Conservation (phyloP, 371 early-diverging fungal genomes). For the Lichtheimia ornata region DNA sequence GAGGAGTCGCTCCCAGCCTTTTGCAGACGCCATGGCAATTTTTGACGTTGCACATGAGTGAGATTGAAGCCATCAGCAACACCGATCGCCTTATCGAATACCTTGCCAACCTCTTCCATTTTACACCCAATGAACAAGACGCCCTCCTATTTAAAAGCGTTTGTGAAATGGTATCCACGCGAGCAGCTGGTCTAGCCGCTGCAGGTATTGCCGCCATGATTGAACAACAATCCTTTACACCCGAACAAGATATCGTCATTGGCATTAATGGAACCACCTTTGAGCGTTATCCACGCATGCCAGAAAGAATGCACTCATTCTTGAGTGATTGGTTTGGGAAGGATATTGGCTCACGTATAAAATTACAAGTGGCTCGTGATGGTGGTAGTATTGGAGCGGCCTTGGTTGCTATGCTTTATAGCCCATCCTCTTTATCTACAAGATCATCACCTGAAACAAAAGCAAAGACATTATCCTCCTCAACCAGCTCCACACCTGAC, state of each 20-base stretch:
- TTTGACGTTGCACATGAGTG: conserved; percentile 71
- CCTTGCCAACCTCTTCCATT: neutral
- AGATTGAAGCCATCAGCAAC: conserved; percentile 27
- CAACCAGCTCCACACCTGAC: no score
- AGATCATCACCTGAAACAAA: no score
- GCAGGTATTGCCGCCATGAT: conserved; percentile 39
- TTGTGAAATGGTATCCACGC: conserved; percentile 27
- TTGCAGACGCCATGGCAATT: conserved; percentile 67
- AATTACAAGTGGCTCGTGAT: conserved; percentile 37
- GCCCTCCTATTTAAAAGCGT: conserved; percentile 28
- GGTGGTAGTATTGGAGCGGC: conserved; percentile 50
- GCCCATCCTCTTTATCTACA: neutral
- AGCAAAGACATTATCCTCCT: no score
- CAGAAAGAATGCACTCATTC: conserved; percentile 33
- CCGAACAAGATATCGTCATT: conserved; percentile 24
- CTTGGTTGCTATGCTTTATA: conserved; percentile 42
- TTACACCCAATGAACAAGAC: conserved; percentile 26
- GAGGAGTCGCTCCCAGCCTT: conserved; percentile 55
- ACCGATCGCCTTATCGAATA: neutral
- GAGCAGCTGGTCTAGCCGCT: conserved; percentile 32
- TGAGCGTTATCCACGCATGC: conserved; percentile 43
- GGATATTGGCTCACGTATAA: conserved; percentile 24
- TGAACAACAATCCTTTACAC: conserved; percentile 32
- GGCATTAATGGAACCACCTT: conserved; percentile 42
- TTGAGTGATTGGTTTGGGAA: conserved; percentile 34